Percentiles rank a stretch among this genome's conserved stretches.
phyloP scores from a whole-genome alignment of 257 asterid genomes.

The Solanum ossicruentum region DNA sequence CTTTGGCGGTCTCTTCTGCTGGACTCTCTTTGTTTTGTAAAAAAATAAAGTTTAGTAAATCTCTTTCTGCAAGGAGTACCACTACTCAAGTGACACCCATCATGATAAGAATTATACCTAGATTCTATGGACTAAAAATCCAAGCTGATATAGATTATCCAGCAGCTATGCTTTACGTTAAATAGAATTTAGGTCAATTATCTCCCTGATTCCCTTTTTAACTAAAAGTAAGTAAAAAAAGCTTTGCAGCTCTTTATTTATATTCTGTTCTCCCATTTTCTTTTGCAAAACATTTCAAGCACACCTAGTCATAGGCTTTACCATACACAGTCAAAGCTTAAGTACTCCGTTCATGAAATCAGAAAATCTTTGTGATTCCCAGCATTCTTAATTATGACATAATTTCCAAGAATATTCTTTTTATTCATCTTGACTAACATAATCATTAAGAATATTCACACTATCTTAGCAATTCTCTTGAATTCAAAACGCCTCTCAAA shows the following conservation, averaged over 20 bases:
- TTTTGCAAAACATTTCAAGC: neutral
- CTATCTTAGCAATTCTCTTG: neutral
- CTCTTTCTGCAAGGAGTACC: neutral
- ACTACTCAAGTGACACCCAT: neutral
- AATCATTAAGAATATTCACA: neutral
- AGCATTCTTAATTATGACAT: neutral
- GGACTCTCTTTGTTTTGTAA: constrained; percentile 23
- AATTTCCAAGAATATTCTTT: neutral
- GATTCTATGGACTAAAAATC: neutral
- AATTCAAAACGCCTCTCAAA: neutral
- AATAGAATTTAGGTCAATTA: neutral
- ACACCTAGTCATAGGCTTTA: neutral
- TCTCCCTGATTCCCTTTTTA: neutral
- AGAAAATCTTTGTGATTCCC: neutral
- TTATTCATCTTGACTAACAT: neutral
- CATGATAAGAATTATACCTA: neutral
- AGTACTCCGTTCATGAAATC: neutral
- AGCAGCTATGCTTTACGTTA: neutral
- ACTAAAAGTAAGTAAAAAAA: neutral
- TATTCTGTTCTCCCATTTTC: neutral
- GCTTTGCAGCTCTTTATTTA: neutral
- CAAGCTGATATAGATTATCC: neutral
- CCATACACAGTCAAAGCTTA: neutral
- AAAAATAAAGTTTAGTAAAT: neutral
- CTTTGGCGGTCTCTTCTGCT: constrained; percentile 26